Percentiles rank a stretch among this genome's conserved stretches.
Conservation (phyloP, 2,329 filamentous ascomycete genomes). For the Chaetothyriales sp. region DNA sequence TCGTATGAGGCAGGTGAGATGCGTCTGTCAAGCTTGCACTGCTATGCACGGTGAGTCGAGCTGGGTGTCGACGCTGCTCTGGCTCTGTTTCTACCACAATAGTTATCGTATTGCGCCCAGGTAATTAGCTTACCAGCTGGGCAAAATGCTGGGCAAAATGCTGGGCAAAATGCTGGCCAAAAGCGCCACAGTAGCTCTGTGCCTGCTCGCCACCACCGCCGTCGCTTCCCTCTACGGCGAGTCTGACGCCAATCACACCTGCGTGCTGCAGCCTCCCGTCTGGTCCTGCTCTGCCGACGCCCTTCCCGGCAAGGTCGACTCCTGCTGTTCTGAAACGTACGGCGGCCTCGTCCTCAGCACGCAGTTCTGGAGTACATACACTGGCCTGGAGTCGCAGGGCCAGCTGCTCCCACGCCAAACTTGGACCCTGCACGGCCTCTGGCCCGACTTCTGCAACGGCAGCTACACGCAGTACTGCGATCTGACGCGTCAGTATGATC, state of each 20-base stretch:
- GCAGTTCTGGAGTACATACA: constrained; percentile 53
- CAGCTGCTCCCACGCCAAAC: constrained; percentile 44
- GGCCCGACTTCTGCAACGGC: constrained; percentile 42
- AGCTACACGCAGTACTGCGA: constrained; percentile 57
- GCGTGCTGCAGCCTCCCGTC: constrained; percentile 28
- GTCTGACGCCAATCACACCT: constrained; percentile 44
- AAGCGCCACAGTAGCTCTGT: not conserved
- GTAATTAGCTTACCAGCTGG: not conserved
- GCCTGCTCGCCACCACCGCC: not conserved
- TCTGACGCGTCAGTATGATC: constrained; percentile 48
- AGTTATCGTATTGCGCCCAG: not conserved
- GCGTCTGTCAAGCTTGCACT: not conserved
- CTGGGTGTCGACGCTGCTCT: not conserved
- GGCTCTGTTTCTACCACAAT: not conserved
- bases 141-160: no score
- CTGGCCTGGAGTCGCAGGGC: constrained; percentile 43
- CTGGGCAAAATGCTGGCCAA: not conserved
- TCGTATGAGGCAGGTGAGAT: not conserved
- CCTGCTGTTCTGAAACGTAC: constrained; percentile 52
- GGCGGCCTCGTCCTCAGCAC: constrained; percentile 50
- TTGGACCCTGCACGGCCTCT: constrained; percentile 50
- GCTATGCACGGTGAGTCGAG: not conserved
- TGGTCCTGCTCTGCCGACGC: constrained; percentile 40
- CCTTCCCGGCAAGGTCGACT: constrained; percentile 36
- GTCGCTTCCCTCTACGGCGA: constrained; percentile 29